A percentile compares a stretch with the other conserved stretches of the same genome.
Evolutionary conservation across 1,284 basidiomycete species (phyloP).

Genomic region (Ceratobasidium sp.): DNA sequence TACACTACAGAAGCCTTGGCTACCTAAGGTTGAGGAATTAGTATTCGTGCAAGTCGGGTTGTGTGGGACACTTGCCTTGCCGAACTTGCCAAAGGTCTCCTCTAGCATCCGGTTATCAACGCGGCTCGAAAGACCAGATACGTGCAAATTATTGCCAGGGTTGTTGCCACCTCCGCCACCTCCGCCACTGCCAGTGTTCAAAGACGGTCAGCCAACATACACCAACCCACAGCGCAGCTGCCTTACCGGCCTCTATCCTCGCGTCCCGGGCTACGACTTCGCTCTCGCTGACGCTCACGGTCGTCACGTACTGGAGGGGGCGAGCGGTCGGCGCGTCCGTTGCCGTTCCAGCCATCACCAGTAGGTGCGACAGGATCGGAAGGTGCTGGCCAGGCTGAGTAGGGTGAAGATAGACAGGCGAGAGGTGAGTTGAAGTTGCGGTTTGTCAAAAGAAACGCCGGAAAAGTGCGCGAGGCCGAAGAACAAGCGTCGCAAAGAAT

Average conservation of each 20-base stretch:
- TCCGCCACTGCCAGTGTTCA: slow-evolving; percentile 45
- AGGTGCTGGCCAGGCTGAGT: slow-evolving; percentile 37
- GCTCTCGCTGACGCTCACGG: slow-evolving; percentile 19
- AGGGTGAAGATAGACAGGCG: slow-evolving; percentile 19
- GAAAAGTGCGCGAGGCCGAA: background rate
- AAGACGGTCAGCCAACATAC: background rate
- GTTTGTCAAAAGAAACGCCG: slow-evolving; percentile 17
- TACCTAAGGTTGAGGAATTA: slow-evolving; percentile 58
- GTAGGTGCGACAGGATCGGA: slow-evolving; percentile 23
- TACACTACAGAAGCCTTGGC: slow-evolving; percentile 93
- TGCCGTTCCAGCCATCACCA: slow-evolving; percentile 19
- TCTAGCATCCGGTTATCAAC: slow-evolving; percentile 89
- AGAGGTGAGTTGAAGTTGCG: slow-evolving; percentile 33
- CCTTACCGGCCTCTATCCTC: slow-evolving; percentile 24
- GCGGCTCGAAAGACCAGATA: slow-evolving; percentile 81
- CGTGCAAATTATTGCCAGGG: slow-evolving; percentile 96
- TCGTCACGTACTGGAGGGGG: slow-evolving; percentile 19
- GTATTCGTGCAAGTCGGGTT: background rate
- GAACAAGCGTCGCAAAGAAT: slow-evolving; percentile 22
- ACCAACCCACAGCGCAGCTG: background rate
- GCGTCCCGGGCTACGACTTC: slow-evolving; percentile 31
- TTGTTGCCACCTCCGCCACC: slow-evolving; percentile 62
- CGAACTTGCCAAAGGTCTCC: slow-evolving; percentile 85
- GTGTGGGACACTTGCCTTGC: slow-evolving; percentile 67
- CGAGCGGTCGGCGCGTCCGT: slow-evolving; percentile 25